phyloP scores from a whole-genome alignment of 2,329 filamentous ascomycete genomes.

The Phyllosticta capitalensis region DNA sequence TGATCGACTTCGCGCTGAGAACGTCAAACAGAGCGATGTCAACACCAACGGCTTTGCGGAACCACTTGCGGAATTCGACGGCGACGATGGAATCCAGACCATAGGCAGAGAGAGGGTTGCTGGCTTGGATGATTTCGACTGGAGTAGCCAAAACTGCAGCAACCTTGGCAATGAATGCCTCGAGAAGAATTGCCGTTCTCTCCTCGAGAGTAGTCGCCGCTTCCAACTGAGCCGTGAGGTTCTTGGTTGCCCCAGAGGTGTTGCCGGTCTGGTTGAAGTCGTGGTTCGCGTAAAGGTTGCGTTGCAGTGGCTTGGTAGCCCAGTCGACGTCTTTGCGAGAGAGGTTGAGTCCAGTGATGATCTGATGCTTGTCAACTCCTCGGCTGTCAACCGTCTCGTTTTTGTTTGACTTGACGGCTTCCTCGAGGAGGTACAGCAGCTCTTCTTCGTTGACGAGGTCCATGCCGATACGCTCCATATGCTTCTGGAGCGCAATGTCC shows the following conservation, averaged over 20 bases:
- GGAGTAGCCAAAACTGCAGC: not conserved
- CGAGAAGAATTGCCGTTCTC: constrained; percentile 8
- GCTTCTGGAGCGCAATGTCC: constrained; percentile 13
- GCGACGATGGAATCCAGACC: constrained; percentile 21
- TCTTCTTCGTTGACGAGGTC: constrained; percentile 38
- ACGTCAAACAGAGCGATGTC: constrained; percentile 42
- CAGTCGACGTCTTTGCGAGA: constrained; percentile 1
- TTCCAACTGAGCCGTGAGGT: constrained; percentile 11
- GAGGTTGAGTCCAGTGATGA: constrained; percentile 17
- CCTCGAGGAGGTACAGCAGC: constrained; percentile 43
- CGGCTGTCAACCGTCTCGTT: not conserved
- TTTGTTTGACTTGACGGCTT: constrained; percentile 34
- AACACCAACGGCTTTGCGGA: constrained; percentile 24
- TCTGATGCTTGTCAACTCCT: constrained; percentile 21
- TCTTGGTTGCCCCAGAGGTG: not conserved
- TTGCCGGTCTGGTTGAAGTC: constrained; percentile 13
- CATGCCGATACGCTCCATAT: constrained; percentile 12
- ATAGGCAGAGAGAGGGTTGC: constrained; percentile 17
- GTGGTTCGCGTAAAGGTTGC: constrained; percentile 15
- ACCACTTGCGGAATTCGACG: constrained; percentile 17
- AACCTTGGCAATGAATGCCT: constrained; percentile 14
- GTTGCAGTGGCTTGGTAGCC: not conserved
- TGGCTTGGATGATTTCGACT: constrained; percentile 3
- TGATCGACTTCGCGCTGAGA: constrained; percentile 18
- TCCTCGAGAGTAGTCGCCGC: constrained; percentile 8